These are phyloP conservation scores for Hortiboletus flavorubellus DNA, from an alignment of 768 basidiomycete genomes.

Conservation along the genomic window DNA sequence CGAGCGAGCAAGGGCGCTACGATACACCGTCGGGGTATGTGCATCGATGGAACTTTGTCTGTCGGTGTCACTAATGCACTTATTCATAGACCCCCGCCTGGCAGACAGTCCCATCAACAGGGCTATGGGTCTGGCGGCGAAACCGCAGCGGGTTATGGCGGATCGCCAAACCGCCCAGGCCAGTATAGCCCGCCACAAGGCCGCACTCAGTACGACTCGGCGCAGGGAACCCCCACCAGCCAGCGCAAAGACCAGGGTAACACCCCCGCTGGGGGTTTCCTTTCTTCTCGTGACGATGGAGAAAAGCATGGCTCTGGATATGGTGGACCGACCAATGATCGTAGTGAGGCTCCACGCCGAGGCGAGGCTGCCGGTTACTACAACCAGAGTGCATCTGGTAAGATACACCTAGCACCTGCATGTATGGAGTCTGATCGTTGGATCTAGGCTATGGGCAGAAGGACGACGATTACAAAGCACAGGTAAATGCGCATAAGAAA, in stretches of 20 bases:
- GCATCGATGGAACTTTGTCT: not conserved
- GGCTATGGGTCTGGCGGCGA: constrained; percentile 3
- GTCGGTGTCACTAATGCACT: not conserved
- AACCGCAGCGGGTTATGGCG: not conserved
- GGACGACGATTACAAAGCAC: constrained; percentile 16
- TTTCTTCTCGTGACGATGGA: constrained; percentile 8
- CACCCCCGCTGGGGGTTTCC: constrained; percentile 19
- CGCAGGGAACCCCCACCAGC: constrained; percentile 1
- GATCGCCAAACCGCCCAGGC: constrained; percentile 1
- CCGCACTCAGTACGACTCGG: constrained; percentile 7
- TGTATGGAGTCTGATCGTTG: constrained; percentile 2
- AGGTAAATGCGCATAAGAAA: constrained; percentile 28
- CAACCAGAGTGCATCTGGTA: constrained; percentile 5
- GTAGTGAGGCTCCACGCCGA: constrained; percentile 2
- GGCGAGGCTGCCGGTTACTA: constrained; percentile 23
- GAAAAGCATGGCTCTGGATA: constrained; percentile 6
- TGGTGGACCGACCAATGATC: not conserved
- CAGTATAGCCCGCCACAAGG: constrained; percentile 13
- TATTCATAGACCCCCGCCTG: constrained; percentile 4
- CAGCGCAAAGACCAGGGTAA: constrained; percentile 3
- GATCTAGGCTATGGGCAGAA: constrained; percentile 14
- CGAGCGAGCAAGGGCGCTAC: not conserved
- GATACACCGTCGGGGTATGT: not conserved
- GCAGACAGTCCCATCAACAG: not conserved
- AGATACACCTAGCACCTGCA: not conserved